Conservation (phyloP, 305 asterid species). For the Salvia sclarea region DNA sequence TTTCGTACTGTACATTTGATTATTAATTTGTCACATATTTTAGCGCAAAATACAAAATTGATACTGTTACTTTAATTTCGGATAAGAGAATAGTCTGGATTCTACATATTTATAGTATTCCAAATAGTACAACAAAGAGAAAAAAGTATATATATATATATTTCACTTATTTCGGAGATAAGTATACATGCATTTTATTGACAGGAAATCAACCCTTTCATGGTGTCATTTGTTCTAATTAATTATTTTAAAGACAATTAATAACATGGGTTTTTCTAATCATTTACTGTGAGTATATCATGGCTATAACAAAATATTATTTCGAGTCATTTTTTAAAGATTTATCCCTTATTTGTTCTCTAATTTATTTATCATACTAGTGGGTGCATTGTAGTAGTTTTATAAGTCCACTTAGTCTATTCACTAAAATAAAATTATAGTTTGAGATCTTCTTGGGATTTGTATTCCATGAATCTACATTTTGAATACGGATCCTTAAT, state of each 20-base stretch:
- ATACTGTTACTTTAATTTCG: background rate
- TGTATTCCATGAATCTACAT: background rate
- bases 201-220: background rate
- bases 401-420: background rate
- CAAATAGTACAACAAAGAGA: background rate
- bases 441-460: background rate
- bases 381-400: background rate
- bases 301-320: background rate
- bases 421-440: background rate
- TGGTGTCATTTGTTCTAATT: background rate
- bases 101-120: background rate
- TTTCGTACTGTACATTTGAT: conserved; percentile 15
- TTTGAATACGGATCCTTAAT: background rate
- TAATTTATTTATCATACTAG: background rate
- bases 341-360: background rate
- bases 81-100: background rate
- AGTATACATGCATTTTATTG: background rate
- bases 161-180: background rate
- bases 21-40: background rate
- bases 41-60: background rate
- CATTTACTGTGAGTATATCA: background rate
- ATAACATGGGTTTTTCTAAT: background rate
- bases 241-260: background rate
- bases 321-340: background rate
- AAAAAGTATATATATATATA: no score